Percentiles rank a stretch among this genome's conserved stretches.
Conservation (phyloP, 139 green algal genomes). For the Gonium pectorale region DNA sequence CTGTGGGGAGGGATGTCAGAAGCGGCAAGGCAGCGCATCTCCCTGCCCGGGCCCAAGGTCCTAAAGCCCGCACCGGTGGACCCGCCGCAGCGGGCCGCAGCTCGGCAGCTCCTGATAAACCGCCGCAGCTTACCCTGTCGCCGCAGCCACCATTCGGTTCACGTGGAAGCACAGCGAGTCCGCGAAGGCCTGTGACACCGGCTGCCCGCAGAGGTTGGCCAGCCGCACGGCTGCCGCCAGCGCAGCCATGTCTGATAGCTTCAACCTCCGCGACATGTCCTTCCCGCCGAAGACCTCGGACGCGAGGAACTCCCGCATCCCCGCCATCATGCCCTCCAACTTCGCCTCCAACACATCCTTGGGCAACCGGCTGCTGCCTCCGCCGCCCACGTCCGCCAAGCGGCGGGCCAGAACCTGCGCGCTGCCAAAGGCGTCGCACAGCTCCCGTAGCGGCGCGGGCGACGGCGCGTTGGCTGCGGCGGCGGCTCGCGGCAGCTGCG, state of each 20-base stretch:
- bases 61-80: background rate
- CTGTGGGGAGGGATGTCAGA: background rate
- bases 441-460: background rate
- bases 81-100: background rate
- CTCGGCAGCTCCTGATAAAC: background rate
- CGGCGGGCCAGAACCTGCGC: background rate
- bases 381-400: too few relatives aligned
- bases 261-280: background rate
- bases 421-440: background rate
- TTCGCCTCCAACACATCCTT: too few relatives aligned
- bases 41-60: too few relatives aligned
- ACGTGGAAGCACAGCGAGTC: background rate
- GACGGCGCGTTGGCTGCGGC: background rate
- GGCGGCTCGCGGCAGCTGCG: background rate
- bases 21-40: background rate
- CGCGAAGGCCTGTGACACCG: background rate
- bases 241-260: background rate
- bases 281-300: background rate
- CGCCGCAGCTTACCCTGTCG: background rate
- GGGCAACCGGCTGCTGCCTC: too few relatives aligned
- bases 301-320: background rate
- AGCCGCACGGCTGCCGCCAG: background rate
- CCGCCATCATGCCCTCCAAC: too few relatives aligned
- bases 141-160: background rate
- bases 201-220: background rate